Evolutionary conservation across 192 early-diverging fungal genomes (phyloP).

Genomic region (Coemansia sp.): DNA sequence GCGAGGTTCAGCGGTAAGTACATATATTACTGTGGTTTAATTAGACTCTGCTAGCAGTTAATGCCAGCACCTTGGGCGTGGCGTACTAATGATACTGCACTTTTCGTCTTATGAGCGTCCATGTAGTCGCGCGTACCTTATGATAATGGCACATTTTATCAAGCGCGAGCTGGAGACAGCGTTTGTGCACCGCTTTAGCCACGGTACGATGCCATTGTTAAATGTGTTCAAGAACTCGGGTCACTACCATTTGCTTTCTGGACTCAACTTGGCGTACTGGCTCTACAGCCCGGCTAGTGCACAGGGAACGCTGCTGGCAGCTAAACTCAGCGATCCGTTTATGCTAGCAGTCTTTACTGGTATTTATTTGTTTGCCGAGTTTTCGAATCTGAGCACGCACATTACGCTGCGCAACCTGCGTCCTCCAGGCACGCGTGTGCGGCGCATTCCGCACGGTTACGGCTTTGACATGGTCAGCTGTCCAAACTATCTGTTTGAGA

Average conservation of each 20-base stretch:
- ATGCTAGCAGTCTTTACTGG: slow-evolving; percentile 35
- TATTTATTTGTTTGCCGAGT: slow-evolving; percentile 62
- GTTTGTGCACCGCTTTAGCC: slow-evolving; percentile 90
- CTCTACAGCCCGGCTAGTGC: slow-evolving; percentile 79
- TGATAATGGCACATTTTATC: slow-evolving; percentile 82
- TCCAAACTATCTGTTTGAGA: slow-evolving; percentile 94
- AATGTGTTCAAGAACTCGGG: slow-evolving; percentile 94
- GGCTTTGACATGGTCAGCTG: slow-evolving; percentile 87
- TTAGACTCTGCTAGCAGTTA: too few relatives aligned
- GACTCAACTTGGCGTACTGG: slow-evolving; percentile 81
- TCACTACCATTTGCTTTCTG: slow-evolving; percentile 90
- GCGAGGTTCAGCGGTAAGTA: slow-evolving; percentile 66
- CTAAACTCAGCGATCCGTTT: slow-evolving; percentile 47
- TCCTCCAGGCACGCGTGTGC: slow-evolving; percentile 79
- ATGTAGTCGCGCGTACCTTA: slow-evolving; percentile 61
- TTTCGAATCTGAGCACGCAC: slow-evolving; percentile 84
- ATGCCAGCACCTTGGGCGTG: too few relatives aligned
- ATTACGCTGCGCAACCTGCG: slow-evolving; percentile 86
- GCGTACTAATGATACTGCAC: too few relatives aligned
- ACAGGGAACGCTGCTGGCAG: slow-evolving; percentile 45
- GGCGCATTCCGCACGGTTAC: slow-evolving; percentile 89
- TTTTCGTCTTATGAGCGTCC: background rate
- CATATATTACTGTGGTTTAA: too few relatives aligned
- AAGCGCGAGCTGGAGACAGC: slow-evolving; percentile 93
- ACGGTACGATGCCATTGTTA: slow-evolving; percentile 93